Conservation (phyloP, 306 rosid genomes). For the Calophaca sinica region DNA sequence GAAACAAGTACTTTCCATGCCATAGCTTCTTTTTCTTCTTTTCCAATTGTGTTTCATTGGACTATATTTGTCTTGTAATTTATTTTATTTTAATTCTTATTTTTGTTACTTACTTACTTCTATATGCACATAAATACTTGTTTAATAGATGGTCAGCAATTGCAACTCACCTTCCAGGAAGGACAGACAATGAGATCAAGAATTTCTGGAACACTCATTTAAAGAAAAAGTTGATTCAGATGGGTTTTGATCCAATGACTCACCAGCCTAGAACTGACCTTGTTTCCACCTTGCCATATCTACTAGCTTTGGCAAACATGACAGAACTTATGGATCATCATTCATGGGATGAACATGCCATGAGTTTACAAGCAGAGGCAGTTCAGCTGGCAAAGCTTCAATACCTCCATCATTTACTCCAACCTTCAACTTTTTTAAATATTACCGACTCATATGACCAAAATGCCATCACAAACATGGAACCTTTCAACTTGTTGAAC, state of each 20-base stretch:
- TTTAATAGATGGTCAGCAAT: slow-evolving; percentile 82
- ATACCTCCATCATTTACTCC: slow-evolving; percentile 63
- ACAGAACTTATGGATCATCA: slow-evolving; percentile 57
- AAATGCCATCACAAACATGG: slow-evolving; percentile 51
- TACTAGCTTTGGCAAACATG: slow-evolving; percentile 72
- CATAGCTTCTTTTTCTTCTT: neutral
- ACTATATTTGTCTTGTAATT: neutral
- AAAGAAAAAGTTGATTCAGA: slow-evolving; percentile 82
- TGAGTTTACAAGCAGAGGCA: slow-evolving; percentile 49
- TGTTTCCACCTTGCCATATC: slow-evolving; percentile 65
- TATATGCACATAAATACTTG: neutral
- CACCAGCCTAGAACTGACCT: slow-evolving; percentile 91
- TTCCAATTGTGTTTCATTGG: neutral
- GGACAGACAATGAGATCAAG: slow-evolving; percentile 85
- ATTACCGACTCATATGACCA: slow-evolving; percentile 54
- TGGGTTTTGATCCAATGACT: slow-evolving; percentile 95
- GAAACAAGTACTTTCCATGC: slow-evolving; percentile 68
- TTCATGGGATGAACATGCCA: slow-evolving; percentile 58
- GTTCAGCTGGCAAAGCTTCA: slow-evolving; percentile 66
- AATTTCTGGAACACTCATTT: slow-evolving; percentile 91
- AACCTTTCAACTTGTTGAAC: slow-evolving; percentile 49
- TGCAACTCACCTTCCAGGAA: slow-evolving; percentile 78
- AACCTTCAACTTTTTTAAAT: slow-evolving; percentile 47
- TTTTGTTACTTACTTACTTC: neutral
- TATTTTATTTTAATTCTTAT: neutral